phyloP scores from a whole-genome alignment of 2,329 filamentous ascomycete species.

The Colletotrichum agaves region DNA sequence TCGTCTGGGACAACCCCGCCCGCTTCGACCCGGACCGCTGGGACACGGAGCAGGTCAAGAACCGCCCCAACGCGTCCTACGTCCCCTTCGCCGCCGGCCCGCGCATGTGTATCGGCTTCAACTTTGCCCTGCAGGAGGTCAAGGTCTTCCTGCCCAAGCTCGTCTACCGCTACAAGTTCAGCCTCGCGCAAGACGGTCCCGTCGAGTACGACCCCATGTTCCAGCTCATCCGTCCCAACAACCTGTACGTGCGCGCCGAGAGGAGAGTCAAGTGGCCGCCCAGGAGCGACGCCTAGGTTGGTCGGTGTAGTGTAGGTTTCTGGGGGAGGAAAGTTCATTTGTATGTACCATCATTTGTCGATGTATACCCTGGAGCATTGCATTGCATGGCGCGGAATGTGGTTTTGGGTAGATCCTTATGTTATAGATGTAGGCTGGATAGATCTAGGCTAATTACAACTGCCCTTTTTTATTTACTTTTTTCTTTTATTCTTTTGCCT shows the following conservation, averaged over 20 bases:
- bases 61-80: slow-evolving; percentile 62
- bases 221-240: slow-evolving; percentile 65
- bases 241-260: slow-evolving; percentile 63
- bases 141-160: slow-evolving; percentile 69
- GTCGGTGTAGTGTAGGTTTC: not conserved
- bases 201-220: slow-evolving; percentile 70
- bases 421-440: slow-evolving; percentile 21
- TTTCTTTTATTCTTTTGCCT: fast-evolving
- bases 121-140: slow-evolving; percentile 70
- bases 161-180: slow-evolving; percentile 68
- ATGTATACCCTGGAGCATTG: slow-evolving; percentile 37
- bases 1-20: slow-evolving; percentile 66
- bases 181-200: slow-evolving; percentile 58
- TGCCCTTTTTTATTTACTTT: not conserved
- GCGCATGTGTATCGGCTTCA: slow-evolving; percentile 72
- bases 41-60: slow-evolving; percentile 64
- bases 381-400: slow-evolving; percentile 29
- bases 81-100: slow-evolving; percentile 68
- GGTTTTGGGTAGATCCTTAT: slow-evolving; percentile 24
- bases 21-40: slow-evolving; percentile 70
- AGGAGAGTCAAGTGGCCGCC: slow-evolving; percentile 61
- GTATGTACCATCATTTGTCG: slow-evolving; percentile 34
- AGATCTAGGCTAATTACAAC: slow-evolving; percentile 21
- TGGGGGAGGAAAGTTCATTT: slow-evolving; percentile 3
- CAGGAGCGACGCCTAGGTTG: slow-evolving; percentile 26